phyloP scores from a whole-genome alignment of 2,329 filamentous ascomycete species.

The Ophiostoma montium region DNA sequence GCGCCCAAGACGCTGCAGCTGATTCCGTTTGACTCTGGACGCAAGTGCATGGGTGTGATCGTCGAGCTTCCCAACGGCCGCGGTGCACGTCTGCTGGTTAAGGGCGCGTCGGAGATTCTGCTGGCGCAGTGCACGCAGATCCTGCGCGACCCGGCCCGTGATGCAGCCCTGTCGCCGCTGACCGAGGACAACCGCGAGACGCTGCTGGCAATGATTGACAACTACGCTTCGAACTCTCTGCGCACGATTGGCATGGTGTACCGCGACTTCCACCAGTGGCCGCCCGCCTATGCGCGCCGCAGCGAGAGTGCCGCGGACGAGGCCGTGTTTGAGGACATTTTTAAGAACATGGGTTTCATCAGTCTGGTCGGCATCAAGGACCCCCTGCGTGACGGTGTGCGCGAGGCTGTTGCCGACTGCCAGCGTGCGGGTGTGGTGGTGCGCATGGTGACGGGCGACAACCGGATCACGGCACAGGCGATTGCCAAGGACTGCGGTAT shows the following conservation, averaged over 20 bases:
- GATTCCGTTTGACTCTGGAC: conserved; percentile 60
- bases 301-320: conserved; percentile 43
- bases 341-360: conserved; percentile 52
- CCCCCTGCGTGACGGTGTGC: conserved; percentile 61
- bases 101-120: conserved; percentile 53
- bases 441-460: conserved; percentile 78
- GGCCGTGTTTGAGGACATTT: conserved; percentile 52
- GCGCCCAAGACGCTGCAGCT: conserved; percentile 42
- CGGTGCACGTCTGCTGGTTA: conserved; percentile 41
- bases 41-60: conserved; percentile 57
- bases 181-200: conserved; percentile 38
- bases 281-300: conserved; percentile 47
- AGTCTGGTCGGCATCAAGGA: conserved; percentile 70
- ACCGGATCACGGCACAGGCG: conserved; percentile 62
- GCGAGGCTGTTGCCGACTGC: conserved; percentile 56
- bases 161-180: conserved; percentile 28
- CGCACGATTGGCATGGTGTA: conserved; percentile 76
- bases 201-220: conserved; percentile 55
- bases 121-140: conserved; percentile 39
- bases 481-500: conserved; percentile 72
- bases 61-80: conserved; percentile 35
- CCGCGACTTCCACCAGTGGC: conserved; percentile 75
- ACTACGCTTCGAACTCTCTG: conserved; percentile 66
- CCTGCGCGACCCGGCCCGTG: conserved; percentile 33
- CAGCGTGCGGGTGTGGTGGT: conserved; percentile 66